These are phyloP conservation scores for Filobasidium floriforme DNA, from an alignment of 768 basidiomycete species.

Conservation along the genomic window DNA sequence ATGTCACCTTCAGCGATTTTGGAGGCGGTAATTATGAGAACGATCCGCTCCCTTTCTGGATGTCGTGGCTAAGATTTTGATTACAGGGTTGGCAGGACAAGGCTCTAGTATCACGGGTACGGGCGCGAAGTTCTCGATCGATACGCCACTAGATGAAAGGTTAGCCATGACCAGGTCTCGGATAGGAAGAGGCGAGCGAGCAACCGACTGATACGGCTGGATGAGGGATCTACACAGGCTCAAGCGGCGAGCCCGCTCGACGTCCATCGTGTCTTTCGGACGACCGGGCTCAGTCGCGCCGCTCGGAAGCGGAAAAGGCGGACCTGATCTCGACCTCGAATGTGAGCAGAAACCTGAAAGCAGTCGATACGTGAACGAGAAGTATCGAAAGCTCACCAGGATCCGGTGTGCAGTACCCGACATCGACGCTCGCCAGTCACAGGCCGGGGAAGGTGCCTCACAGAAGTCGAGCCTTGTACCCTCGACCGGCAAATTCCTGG, in stretches of 20 bases:
- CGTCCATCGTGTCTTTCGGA: not conserved
- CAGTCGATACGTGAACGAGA: not conserved
- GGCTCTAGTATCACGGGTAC: constrained; percentile 3
- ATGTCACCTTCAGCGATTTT: not conserved
- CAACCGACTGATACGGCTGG: not conserved
- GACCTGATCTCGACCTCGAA: not conserved
- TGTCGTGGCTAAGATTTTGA: not conserved
- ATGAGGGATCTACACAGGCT: not conserved
- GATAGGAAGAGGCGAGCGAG: no score
- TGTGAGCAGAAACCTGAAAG: not conserved
- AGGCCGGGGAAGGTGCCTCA: not conserved
- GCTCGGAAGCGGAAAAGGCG: not conserved
- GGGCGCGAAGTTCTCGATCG: not conserved
- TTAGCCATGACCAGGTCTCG: not conserved
- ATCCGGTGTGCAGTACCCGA: not conserved
- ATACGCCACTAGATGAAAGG: not conserved
- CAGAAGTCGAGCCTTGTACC: not conserved
- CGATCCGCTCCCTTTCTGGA: not conserved
- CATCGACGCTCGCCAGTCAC: not conserved
- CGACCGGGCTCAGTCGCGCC: not conserved
- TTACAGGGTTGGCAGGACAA: not conserved
- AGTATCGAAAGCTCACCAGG: not conserved
- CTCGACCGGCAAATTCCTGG: constrained; percentile 2
- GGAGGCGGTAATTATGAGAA: not conserved
- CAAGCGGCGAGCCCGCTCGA: not conserved